phyloP scores from a whole-genome alignment of 2,329 filamentous ascomycete species.

The Cryphonectria japonica region DNA sequence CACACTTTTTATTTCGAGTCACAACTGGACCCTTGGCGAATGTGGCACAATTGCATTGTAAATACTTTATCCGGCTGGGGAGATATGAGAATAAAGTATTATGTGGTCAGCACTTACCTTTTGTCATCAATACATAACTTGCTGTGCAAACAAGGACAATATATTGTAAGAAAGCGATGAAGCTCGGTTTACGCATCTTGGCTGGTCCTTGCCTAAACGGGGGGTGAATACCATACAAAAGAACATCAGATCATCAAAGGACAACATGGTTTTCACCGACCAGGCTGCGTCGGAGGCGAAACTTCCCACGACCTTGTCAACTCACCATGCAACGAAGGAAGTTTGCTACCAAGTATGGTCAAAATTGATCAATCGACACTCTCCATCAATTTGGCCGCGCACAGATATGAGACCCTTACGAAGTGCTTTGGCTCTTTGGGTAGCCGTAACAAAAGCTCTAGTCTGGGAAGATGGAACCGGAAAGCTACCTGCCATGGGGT shows the following conservation, averaged over 20 bases:
- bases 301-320: not conserved
- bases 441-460: not conserved
- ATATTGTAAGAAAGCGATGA: not conserved
- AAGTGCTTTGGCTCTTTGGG: not conserved
- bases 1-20: no score
- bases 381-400: not conserved
- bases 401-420: not conserved
- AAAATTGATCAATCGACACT: not conserved
- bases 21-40: no score
- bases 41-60: no score
- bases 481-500: conserved; percentile 16
- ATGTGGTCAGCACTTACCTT: no score
- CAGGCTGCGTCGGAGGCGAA: not conserved
- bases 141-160: not conserved
- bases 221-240: conserved; percentile 5
- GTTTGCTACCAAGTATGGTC: not conserved
- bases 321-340: not conserved
- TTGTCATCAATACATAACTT: not conserved
- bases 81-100: not conserved
- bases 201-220: not conserved
- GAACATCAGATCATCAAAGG: not conserved
- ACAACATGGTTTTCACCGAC: not conserved
- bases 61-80: not conserved
- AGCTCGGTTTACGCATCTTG: not conserved
- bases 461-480: conserved; percentile 17